Percentiles rank a stretch among this genome's conserved stretches.
These are phyloP conservation scores for Aspergillus kassunensis DNA, from an alignment of 495 filamentous ascomycete species.

Conservation along the genomic window DNA sequence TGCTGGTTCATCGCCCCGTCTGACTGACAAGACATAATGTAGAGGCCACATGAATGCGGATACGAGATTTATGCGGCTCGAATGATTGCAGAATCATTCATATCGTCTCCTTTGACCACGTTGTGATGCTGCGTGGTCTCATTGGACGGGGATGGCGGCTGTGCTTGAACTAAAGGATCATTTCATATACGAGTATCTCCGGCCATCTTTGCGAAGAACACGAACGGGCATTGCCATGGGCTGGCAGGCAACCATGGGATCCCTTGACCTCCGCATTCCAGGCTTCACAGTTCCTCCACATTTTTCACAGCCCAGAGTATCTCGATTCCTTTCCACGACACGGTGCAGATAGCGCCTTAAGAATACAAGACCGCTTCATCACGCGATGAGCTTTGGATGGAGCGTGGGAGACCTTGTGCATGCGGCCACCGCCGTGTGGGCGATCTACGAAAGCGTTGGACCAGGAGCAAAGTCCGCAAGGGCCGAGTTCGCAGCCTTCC, in stretches of 20 bases:
- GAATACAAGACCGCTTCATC: not conserved
- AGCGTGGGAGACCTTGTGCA: slow-evolving; percentile 9
- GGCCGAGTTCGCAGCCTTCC: slow-evolving; percentile 7
- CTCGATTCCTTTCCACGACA: too few species aligned
- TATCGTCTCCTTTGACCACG: not conserved
- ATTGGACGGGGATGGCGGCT: not conserved
- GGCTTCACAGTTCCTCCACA: too few species aligned
- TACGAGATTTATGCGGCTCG: not conserved
- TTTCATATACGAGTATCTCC: not conserved
- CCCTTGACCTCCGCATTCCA: too few species aligned
- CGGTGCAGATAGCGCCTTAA: too few species aligned
- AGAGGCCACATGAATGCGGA: not conserved
- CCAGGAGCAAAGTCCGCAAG: not conserved
- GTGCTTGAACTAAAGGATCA: not conserved
- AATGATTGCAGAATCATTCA: not conserved
- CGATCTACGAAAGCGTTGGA: slow-evolving; percentile 7
- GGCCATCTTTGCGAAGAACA: too few species aligned
- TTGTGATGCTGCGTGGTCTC: not conserved
- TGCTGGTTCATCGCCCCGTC: not conserved
- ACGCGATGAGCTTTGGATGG: slow-evolving; percentile 14
- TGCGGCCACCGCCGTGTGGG: slow-evolving; percentile 2
- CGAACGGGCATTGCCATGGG: too few species aligned
- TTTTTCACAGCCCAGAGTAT: too few species aligned
- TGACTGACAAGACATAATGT: too few species aligned
- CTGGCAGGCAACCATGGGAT: too few species aligned